These are phyloP conservation scores for Arthrobotrys sinensis DNA, from an alignment of 2,329 filamentous ascomycete species.

Conservation along the genomic window DNA sequence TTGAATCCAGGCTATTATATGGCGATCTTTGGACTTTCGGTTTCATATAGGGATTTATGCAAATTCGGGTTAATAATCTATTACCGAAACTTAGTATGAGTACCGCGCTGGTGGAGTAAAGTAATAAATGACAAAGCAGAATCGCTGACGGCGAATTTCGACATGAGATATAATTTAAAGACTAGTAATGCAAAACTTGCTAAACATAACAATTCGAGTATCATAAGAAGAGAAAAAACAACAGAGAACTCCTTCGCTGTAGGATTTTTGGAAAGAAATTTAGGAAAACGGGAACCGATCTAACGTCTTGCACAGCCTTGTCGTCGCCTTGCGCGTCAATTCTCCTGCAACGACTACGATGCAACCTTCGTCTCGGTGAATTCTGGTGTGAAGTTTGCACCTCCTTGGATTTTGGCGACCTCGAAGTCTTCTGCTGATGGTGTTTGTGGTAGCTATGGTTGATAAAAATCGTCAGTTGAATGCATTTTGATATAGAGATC, in stretches of 20 bases:
- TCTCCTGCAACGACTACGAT: conserved; percentile 17
- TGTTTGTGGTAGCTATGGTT: conserved; percentile 46
- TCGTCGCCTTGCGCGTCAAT: not conserved
- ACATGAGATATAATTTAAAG: conserved; percentile 22
- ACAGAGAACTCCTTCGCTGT: conserved; percentile 51
- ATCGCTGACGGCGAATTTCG: not conserved
- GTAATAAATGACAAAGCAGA: not conserved
- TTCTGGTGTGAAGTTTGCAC: conserved; percentile 50
- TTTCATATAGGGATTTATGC: not conserved
- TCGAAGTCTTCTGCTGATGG: conserved; percentile 56
- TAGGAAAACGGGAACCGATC: conserved; percentile 27
- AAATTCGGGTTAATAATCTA: not conserved
- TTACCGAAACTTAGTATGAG: not conserved
- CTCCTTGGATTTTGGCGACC: conserved; percentile 48
- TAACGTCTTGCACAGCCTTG: conserved; percentile 4
- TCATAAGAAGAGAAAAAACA: conserved; percentile 28
- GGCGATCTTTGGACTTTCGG: not conserved
- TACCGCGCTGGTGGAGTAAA: not conserved
- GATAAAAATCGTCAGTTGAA: conserved; percentile 4
- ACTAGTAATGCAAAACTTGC: conserved; percentile 18
- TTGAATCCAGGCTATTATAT: not conserved
- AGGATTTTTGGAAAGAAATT: conserved; percentile 24
- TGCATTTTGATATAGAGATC: conserved; percentile 4
- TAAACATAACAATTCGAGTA: conserved; percentile 1
- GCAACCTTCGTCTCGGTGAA: conserved; percentile 55